Conservation (phyloP, 2,329 filamentous ascomycete genomes). For the Paecilomyces dactylethromorphus region DNA sequence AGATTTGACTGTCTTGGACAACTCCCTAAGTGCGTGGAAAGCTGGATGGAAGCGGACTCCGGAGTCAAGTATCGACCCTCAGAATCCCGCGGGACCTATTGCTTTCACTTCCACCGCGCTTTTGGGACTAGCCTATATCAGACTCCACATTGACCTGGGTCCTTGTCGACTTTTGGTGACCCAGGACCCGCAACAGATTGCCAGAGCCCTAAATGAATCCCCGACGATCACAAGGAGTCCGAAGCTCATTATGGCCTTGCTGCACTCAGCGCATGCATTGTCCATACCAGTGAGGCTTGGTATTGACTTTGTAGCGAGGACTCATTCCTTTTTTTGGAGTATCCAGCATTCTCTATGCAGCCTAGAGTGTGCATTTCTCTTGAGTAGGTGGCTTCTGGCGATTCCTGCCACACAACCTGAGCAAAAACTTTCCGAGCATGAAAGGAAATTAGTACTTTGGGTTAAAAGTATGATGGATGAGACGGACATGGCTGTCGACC, state of each 20-base stretch:
- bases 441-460: constrained; percentile 41
- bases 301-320: constrained; percentile 47
- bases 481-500: constrained; percentile 40
- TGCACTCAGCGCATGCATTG: constrained; percentile 49
- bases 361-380: constrained; percentile 46
- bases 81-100: constrained; percentile 47
- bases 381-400: constrained; percentile 41
- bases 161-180: constrained; percentile 42
- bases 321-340: constrained; percentile 50
- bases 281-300: constrained; percentile 50
- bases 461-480: constrained; percentile 46
- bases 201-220: constrained; percentile 38
- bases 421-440: constrained; percentile 40
- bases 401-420: constrained; percentile 38
- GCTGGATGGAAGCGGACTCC: constrained; percentile 46
- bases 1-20: constrained; percentile 39
- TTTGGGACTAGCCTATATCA: constrained; percentile 42
- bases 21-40: constrained; percentile 46
- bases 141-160: constrained; percentile 42
- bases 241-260: constrained; percentile 42
- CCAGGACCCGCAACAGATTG: constrained; percentile 42
- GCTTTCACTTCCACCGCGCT: constrained; percentile 47
- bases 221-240: constrained; percentile 38
- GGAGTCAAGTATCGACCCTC: constrained; percentile 49
- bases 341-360: constrained; percentile 50